Base-by-base conservation (phyloP, 139 green algal genomes). In the Micractinium sp. region DNA sequence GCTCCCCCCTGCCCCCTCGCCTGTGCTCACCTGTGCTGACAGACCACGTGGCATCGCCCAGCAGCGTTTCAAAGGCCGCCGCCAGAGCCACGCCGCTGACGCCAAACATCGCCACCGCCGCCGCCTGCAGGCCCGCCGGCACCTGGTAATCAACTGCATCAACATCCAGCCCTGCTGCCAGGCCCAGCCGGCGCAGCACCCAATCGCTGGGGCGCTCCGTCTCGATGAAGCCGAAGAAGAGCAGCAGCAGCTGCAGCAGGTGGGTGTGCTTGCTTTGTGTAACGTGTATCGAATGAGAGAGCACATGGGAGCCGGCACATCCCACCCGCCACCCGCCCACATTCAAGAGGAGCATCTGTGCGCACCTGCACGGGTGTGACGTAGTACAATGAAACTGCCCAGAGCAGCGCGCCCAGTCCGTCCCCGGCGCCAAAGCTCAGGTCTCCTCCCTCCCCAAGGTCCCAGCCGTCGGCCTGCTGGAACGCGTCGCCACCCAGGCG, bases 181-280 rank as follows among this genome's bases (percentile, higher is more conserved):
- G 9, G 31, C 90, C 93, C 20, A 91, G 56, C n/a, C 69, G 69
- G 56, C 87, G 82, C 73, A 96, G 69, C 74, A 96, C 33, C 95
- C 93, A 96, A 86, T 97, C 96, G 27, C 87, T 94, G 5, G 96
- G 95, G 0, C 96, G 90, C 78, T 97, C 92, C 3, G 90, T 96
- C 36, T 98, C 95, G 2, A 97, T 89, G 33, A 92, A 89, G 18
- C 96, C 96, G 22, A 97, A 88, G 89, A 98, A 98, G 20, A 97
- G 86, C 63, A 97, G 91, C 85, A 98, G 93, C 87, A 97, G 90
- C 91, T 96, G 94, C 60, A 66, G 85, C n/a, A 13, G 33, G 3
- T 25, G 14, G 22, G 38, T 66, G 20, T 23, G 35, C 23, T 36
- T 60, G 77, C 77, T 19, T 1, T 19, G 29, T 39, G 35, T 9